Evolutionary conservation across 2,329 filamentous ascomycete species (phyloP).

Genomic region (Pyricularia pennisetigena): DNA sequence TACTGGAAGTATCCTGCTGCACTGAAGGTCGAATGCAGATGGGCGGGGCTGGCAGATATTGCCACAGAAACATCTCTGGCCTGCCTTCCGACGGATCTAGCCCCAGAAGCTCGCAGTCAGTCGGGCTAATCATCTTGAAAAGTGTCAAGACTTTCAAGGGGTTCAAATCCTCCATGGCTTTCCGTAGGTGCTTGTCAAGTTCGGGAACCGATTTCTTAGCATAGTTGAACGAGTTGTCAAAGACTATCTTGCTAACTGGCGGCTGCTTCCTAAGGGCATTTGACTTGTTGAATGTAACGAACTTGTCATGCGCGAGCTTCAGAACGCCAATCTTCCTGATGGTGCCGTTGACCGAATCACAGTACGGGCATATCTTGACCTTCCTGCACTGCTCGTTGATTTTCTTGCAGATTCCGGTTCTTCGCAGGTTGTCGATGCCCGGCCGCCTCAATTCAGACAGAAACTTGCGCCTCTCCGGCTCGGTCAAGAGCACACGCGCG

Average conservation of each 20-base stretch:
- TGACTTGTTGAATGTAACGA: slow-evolving; percentile 77
- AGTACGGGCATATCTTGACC: slow-evolving; percentile 71
- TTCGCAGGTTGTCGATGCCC: slow-evolving; percentile 76
- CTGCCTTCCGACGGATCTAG: slow-evolving; percentile 78
- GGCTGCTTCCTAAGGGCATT: slow-evolving; percentile 76
- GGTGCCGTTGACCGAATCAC: slow-evolving; percentile 74
- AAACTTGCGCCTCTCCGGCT: slow-evolving; percentile 66
- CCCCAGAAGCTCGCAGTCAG: slow-evolving; percentile 85
- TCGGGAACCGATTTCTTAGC: slow-evolving; percentile 72
- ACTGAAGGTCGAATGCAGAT: slow-evolving; percentile 93
- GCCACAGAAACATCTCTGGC: slow-evolving; percentile 97
- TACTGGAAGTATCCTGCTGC: slow-evolving; percentile 84
- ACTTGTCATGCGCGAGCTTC: slow-evolving; percentile 92
- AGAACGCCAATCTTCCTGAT: slow-evolving; percentile 89
- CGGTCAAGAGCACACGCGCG: slow-evolving; percentile 70
- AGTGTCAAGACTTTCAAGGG: slow-evolving; percentile 81
- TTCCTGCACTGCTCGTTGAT: slow-evolving; percentile 89
- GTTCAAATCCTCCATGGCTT: slow-evolving; percentile 90
- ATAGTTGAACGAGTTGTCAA: slow-evolving; percentile 75
- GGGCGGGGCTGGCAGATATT: slow-evolving; percentile 86
- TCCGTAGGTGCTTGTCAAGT: slow-evolving; percentile 81
- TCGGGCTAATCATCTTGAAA: slow-evolving; percentile 76
- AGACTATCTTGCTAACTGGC: slow-evolving; percentile 71
- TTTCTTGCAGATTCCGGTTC: slow-evolving; percentile 74
- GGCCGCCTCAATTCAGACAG: slow-evolving; percentile 74